These are phyloP conservation scores for Aspergillus oerlinghausenensis DNA, from an alignment of 2,329 filamentous ascomycete species.

Conservation along the genomic window DNA sequence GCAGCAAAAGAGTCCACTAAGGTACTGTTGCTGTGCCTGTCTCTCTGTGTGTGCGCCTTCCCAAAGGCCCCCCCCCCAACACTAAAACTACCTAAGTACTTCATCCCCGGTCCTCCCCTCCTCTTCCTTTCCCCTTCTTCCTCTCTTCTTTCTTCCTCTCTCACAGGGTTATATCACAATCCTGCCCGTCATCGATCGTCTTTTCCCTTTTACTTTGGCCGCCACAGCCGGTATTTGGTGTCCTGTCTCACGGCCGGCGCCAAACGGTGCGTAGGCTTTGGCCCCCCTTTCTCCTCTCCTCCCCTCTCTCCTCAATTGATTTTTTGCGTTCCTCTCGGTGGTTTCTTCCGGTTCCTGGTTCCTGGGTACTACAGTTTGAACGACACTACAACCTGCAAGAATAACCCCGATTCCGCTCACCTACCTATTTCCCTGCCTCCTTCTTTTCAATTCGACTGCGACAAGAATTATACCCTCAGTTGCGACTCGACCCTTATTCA, in stretches of 20 bases:
- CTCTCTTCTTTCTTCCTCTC: constrained; percentile 9
- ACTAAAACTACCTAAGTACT: constrained; percentile 2
- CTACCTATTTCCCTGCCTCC: constrained; percentile 8
- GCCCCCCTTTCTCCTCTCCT: constrained; percentile 28
- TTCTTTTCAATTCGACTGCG: constrained; percentile 8
- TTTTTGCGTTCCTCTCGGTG: constrained; percentile 12
- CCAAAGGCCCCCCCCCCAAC: neutral
- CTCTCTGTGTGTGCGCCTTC: neutral
- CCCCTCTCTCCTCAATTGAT: constrained; percentile 19
- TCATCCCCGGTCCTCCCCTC: constrained; percentile 10
- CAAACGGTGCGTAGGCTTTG: constrained; percentile 45
- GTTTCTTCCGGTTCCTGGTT: constrained; percentile 14
- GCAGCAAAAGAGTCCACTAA: too few relatives aligned
- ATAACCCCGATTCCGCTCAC: constrained; percentile 3
- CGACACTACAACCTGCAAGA: neutral
- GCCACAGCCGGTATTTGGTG: constrained; percentile 44
- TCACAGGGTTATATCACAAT: constrained; percentile 20
- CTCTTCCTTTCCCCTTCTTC: constrained; percentile 10
- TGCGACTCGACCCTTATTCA: constrained; percentile 16
- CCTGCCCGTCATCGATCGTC: constrained; percentile 32
- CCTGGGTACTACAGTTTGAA: constrained; percentile 8
- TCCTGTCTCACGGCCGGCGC: constrained; percentile 44
- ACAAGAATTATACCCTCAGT: constrained; percentile 13
- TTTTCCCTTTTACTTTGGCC: constrained; percentile 32
- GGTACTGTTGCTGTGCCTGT: neutral